Percentiles rank a stretch among this genome's conserved stretches.
phyloP scores from a whole-genome alignment of 257 asterid genomes.

The Salvia hispanica region DNA sequence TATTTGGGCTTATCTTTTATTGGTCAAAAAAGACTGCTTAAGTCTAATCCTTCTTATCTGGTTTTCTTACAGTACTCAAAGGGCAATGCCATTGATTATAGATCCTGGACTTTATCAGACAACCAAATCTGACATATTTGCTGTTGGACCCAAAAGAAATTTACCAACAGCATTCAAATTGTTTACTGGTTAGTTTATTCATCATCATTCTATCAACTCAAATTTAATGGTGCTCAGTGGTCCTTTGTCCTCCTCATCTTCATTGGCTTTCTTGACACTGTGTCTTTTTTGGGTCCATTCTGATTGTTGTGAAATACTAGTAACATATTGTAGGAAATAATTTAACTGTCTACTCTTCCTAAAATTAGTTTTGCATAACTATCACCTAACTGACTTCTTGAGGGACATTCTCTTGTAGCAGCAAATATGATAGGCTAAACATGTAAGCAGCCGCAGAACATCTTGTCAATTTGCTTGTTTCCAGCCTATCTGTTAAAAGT shows the following conservation, averaged over 20 bases:
- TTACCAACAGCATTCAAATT: constrained; percentile 80
- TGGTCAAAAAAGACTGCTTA: constrained; percentile 1
- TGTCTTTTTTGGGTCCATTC: background rate
- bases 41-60: constrained; percentile 20
- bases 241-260: constrained; percentile 11
- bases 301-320: background rate
- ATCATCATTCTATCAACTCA: constrained; percentile 9
- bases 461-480: constrained; percentile 1
- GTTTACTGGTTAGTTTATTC: constrained; percentile 72
- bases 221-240: background rate
- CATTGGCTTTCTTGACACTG: background rate
- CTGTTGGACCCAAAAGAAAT: constrained; percentile 59
- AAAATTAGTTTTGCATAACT: background rate
- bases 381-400: background rate
- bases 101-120: constrained; percentile 81
- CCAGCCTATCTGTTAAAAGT: background rate
- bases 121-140: constrained; percentile 63
- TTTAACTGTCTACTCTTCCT: background rate
- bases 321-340: background rate
- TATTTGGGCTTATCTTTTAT: constrained; percentile 4
- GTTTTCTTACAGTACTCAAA: constrained; percentile 46
- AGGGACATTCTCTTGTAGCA: background rate
- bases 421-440: background rate
- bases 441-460: background rate
- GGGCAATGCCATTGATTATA: constrained; percentile 80